These are phyloP conservation scores for Aegilops longissima DNA, from an alignment of 176 grass and related monocot genomes.

Conservation along the genomic window DNA sequence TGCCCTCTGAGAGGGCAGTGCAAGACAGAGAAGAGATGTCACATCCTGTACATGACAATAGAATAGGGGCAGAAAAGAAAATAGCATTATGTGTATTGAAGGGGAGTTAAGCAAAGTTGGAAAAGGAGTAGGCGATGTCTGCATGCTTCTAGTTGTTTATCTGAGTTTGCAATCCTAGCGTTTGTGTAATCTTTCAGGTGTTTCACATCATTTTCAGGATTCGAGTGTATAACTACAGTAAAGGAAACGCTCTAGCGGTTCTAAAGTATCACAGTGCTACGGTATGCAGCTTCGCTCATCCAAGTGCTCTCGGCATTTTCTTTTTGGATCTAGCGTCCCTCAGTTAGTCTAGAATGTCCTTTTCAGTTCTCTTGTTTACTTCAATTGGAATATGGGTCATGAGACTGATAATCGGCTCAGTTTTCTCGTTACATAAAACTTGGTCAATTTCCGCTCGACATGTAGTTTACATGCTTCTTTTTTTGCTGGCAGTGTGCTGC, in stretches of 20 bases:
- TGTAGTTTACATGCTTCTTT: too few relatives aligned
- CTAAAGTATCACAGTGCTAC: constrained; percentile 71
- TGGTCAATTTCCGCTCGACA: too few relatives aligned
- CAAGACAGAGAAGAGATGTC: too few relatives aligned
- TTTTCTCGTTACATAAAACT: too few relatives aligned
- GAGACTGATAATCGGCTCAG: too few relatives aligned
- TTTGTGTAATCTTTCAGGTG: constrained; percentile 13
- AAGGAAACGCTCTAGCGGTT: constrained; percentile 73
- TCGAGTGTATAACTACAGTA: constrained; percentile 77
- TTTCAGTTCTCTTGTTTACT: neutral
- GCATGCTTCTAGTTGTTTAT: constrained; percentile 7
- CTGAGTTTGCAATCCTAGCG: neutral
- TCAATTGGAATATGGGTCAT: neutral
- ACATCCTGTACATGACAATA: too few relatives aligned
- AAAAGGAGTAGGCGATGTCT: neutral
- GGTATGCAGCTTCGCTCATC: constrained; percentile 42
- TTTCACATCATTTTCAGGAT: constrained; percentile 53
- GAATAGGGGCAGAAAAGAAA: too few relatives aligned
- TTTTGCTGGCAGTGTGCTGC: too few relatives aligned
- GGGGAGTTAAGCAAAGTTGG: neutral
- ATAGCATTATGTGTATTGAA: too few relatives aligned
- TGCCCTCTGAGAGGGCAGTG: neutral
- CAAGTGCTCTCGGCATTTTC: neutral
- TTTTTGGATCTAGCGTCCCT: neutral
- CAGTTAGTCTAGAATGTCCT: neutral